phyloP scores from a whole-genome alignment of 345 rosid genomes.

The Eucalyptus erythrocorys region DNA sequence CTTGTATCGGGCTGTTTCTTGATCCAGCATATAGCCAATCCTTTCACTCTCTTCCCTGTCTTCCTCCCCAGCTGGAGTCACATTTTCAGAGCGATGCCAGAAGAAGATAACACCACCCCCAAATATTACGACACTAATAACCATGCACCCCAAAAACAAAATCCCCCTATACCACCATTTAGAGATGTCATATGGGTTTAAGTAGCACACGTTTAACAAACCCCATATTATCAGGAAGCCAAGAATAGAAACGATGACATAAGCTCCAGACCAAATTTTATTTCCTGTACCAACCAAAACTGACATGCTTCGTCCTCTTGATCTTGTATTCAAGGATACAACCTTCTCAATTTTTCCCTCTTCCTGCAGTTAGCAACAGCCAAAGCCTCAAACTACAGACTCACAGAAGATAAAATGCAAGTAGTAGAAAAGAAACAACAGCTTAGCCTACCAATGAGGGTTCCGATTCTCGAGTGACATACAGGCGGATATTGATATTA shows the following conservation, averaged over 20 bases:
- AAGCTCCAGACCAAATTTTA: conserved; percentile 21
- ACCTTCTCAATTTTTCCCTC: conserved; percentile 9
- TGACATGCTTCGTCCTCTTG: conserved; percentile 16
- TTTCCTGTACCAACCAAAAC: conserved; percentile 27
- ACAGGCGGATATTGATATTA: conserved; percentile 11
- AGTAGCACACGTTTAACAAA: conserved; percentile 10
- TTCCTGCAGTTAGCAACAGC: conserved; percentile 11
- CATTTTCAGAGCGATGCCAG: conserved; percentile 27
- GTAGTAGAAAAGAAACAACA: not conserved
- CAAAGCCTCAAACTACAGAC: not conserved
- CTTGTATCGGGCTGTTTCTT: not conserved
- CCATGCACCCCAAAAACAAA: conserved; percentile 20
- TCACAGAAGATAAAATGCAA: not conserved
- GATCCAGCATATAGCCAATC: not conserved
- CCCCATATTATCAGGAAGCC: conserved; percentile 12
- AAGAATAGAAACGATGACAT: conserved; percentile 11
- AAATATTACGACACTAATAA: conserved; percentile 17
- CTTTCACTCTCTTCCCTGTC: not conserved
- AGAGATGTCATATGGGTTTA: conserved; percentile 13
- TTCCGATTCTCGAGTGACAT: conserved; percentile 26
- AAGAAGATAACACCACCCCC: conserved; percentile 20
- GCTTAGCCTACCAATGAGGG: conserved; percentile 19
- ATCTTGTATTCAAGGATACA: not conserved
- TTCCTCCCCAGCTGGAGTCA: conserved; percentile 2
- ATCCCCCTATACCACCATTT: conserved; percentile 41